Conservation (phyloP, 495 filamentous ascomycete genomes). For the Choiromyces venosus region DNA sequence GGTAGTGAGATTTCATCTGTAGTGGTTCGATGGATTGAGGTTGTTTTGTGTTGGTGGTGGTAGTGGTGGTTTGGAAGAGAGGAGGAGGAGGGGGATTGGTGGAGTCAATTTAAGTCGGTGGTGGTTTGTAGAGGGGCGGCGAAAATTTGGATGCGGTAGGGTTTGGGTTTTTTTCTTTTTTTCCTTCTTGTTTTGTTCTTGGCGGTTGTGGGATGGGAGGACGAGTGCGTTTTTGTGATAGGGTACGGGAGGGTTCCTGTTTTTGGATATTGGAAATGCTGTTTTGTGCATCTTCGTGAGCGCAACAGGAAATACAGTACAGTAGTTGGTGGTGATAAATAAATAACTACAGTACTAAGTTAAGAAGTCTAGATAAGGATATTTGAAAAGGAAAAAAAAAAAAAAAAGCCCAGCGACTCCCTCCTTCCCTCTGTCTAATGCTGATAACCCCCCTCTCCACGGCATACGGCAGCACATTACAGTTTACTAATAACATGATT, state of each 20-base stretch:
- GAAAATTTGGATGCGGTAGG: neutral
- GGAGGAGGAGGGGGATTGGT: neutral
- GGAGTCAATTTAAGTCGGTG: neutral
- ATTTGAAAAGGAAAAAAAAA: conserved; percentile 2
- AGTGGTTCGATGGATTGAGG: too few species aligned
- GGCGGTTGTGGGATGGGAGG: neutral
- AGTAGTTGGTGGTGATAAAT: too few species aligned
- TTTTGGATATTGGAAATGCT: too few species aligned
- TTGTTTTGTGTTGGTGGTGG: neutral
- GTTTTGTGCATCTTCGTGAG: too few species aligned
- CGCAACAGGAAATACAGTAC: too few species aligned
- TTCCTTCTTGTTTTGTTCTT: neutral
- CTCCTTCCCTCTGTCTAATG: neutral
- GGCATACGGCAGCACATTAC: neutral
- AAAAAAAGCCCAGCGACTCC: neutral
- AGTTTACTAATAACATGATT: conserved; percentile 12
- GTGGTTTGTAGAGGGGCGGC: neutral
- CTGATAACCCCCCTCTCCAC: neutral
- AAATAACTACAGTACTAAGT: too few species aligned
- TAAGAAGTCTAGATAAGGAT: neutral
- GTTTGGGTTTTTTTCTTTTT: too few species aligned
- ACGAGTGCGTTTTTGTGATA: neutral
- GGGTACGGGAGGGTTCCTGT: too few species aligned
- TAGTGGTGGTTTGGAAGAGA: neutral
- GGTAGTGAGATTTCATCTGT: neutral